phyloP scores from a whole-genome alignment of 257 asterid species.

The Scutellaria baicalensis region DNA sequence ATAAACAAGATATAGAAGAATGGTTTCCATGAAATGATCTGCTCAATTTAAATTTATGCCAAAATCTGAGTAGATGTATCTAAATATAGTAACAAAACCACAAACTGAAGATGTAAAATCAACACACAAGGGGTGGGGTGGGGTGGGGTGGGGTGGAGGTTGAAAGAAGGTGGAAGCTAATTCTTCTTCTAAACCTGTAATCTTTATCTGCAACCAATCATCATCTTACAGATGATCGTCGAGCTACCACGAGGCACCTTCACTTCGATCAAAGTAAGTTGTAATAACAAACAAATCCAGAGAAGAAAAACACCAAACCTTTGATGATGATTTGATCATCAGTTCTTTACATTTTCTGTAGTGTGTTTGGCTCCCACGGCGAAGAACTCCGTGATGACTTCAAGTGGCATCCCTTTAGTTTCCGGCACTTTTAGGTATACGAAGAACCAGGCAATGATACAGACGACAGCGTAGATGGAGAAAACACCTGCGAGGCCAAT shows the following conservation, averaged over 20 bases:
- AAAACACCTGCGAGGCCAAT: conserved; percentile 74
- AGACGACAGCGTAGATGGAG: conserved; percentile 66
- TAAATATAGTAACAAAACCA: conserved; percentile 10
- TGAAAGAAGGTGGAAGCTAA: no score
- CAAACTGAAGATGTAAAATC: not conserved
- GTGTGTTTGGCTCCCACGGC: conserved; percentile 72
- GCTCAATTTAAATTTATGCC: not conserved
- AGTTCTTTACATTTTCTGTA: conserved; percentile 20
- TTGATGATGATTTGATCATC: conserved; percentile 1
- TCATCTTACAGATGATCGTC: no score
- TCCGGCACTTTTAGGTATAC: conserved; percentile 82
- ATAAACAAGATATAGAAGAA: not conserved
- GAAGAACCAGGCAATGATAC: conserved; percentile 63
- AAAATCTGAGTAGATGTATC: conserved; percentile 4
- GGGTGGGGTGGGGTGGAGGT: no score
- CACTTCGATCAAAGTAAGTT: not conserved
- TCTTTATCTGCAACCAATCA: no score
- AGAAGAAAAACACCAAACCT: not conserved
- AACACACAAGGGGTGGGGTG: no score
- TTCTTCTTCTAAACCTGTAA: no score
- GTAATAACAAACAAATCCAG: not conserved
- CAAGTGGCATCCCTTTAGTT: conserved; percentile 96
- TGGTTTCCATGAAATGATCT: not conserved
- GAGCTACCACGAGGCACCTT: no score
- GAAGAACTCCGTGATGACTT: conserved; percentile 84